phyloP scores from a whole-genome alignment of 1,284 basidiomycete species.

The Earliella scabrosa region DNA sequence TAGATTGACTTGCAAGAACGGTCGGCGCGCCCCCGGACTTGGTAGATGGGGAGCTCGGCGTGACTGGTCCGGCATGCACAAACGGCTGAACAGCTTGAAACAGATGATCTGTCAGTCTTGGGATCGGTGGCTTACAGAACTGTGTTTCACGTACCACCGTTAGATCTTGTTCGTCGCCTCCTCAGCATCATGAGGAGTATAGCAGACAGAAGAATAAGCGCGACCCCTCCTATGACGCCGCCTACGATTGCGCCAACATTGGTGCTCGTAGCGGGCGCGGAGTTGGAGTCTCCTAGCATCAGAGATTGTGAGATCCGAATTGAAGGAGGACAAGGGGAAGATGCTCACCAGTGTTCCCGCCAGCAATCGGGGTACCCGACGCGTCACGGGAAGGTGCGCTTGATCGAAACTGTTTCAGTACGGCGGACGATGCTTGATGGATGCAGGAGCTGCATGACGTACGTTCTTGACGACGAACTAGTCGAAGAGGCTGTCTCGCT shows the following conservation, averaged over 20 bases:
- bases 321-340: too few relatives aligned
- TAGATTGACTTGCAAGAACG: neutral
- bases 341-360: too few relatives aligned
- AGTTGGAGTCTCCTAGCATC: neutral
- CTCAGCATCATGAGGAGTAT: neutral
- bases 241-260: slow-evolving; percentile 6
- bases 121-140: neutral
- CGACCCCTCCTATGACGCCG: slow-evolving; percentile 9
- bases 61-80: neutral
- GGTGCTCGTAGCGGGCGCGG: neutral
- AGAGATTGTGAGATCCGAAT: too few relatives aligned
- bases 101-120: neutral
- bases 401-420: too few relatives aligned
- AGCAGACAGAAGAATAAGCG: neutral
- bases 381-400: neutral
- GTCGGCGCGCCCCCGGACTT: neutral
- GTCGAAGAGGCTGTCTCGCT: neutral
- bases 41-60: too few relatives aligned
- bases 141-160: neutral
- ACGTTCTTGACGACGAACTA: neutral
- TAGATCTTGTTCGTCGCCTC: neutral
- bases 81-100: neutral
- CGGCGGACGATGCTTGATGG: neutral
- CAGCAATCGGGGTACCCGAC: too few relatives aligned
- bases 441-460: neutral